Evolutionary conservation across 139 green algal genomes (phyloP), one percentile per base, ranked within the genome.

Genomic region (Chlamydomonas schloesseri): DNA sequence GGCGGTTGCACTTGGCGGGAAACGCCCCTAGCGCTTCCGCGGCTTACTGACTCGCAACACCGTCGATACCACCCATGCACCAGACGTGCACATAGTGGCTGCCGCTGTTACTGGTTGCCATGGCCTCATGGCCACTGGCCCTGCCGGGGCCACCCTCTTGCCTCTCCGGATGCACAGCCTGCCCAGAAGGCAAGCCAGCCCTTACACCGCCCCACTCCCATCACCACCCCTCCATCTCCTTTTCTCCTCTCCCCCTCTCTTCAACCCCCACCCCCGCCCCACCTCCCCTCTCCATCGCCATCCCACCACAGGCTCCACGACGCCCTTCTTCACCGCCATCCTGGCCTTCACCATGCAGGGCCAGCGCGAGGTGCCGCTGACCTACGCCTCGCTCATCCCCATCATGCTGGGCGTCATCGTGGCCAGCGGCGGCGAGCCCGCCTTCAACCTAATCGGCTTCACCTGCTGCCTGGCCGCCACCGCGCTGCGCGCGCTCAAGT

Each of bases 271-370:
- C 8, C 69, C 28, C n/a, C n/a, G n/a, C n/a, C n/a, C n/a, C n/a
- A n/a, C n/a, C 34, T 31, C 42, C 24, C 71, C 24, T 34, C 14
- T 62, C 29, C 71, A 24, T 24, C 37, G 2, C 20, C 42, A 9
- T 0, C 31, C 57, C 28, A 74, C 70, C 21, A 72, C 88, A 70
- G 97, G 97, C 0, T 94, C 97, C 21, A 99, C 96, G 2, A 99
- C 97, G 10, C 97, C 97, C 6, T 97, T 97, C 83, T 99, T 99
- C 89, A 99, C 97, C 14, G 97, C 97, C 15, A 71, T 96, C 23
- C 91, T 99, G 28, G 90, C 93, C 5, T 90, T 91, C 36, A 3
- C 94, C 0, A 89, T 99, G 71, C 79, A 92, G 69, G 87, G 90
- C 31, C 89, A 92, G 28, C 71, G 87, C 1, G 96, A 99, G 86